Evolutionary conservation across 164 flowering plant genomes (phyloP).

Genomic region (Macadamia integrifolia): DNA sequence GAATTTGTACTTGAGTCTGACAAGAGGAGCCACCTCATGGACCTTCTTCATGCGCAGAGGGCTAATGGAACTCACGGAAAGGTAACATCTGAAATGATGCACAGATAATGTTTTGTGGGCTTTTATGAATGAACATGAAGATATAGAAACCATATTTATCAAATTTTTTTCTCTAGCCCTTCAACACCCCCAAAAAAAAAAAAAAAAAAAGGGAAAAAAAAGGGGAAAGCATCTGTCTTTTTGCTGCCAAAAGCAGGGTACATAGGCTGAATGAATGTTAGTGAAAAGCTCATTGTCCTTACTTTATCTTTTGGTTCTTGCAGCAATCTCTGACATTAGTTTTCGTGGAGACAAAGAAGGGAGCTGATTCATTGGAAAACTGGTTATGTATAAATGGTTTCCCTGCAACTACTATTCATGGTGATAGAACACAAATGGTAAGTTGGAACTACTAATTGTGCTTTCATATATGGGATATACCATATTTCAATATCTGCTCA

Average conservation of each 20-base stretch:
- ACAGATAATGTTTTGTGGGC: not conserved
- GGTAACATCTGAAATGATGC: slow-evolving; percentile 21
- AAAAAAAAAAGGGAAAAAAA: no score
- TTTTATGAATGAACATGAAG: no score
- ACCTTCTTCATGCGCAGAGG: slow-evolving; percentile 49
- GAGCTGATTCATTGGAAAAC: slow-evolving; percentile 55
- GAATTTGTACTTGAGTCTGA: slow-evolving; percentile 48
- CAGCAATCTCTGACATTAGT: slow-evolving; percentile 58
- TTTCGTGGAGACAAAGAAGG: slow-evolving; percentile 65
- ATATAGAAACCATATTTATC: no score
- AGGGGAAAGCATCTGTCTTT: no score
- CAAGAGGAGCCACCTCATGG: slow-evolving; percentile 60
- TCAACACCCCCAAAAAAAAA: no score
- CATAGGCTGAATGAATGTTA: no score
- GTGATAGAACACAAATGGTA: slow-evolving; percentile 58
- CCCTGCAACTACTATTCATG: slow-evolving; percentile 61
- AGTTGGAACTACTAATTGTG: not conserved
- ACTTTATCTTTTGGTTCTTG: not conserved
- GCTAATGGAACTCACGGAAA: slow-evolving; percentile 45
- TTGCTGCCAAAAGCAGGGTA: no score
- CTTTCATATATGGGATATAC: not conserved
- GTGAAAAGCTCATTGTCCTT: not conserved
- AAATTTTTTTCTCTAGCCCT: no score
- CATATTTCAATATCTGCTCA: no score
- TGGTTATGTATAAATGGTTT: slow-evolving; percentile 50